phyloP scores from a whole-genome alignment of 148 eudicot genomes.

The Rhododendron kiyosumense region DNA sequence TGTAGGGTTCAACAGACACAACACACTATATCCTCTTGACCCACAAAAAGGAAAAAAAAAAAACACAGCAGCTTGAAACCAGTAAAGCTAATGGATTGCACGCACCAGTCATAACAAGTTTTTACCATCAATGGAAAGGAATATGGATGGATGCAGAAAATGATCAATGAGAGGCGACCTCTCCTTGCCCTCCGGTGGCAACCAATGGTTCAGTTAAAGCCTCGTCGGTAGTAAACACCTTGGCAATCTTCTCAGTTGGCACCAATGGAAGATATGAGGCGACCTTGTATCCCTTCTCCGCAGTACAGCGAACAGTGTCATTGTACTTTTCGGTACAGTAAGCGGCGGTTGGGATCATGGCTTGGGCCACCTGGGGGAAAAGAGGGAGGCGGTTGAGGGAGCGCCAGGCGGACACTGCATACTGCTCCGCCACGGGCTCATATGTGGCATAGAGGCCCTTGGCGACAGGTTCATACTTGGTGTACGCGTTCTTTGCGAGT shows the following conservation, averaged over 20 bases:
- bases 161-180: constrained; percentile 9
- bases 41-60: background rate
- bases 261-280: constrained; percentile 79
- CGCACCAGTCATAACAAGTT: background rate
- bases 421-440: constrained; percentile 87
- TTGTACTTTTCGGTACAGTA: constrained; percentile 80
- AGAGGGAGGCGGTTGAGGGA: constrained; percentile 76
- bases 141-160: background rate
- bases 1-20: background rate
- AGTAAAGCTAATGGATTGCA: background rate
- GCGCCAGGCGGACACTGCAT: constrained; percentile 69
- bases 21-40: background rate
- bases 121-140: background rate
- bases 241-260: constrained; percentile 76
- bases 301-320: constrained; percentile 50
- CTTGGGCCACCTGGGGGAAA: constrained; percentile 76
- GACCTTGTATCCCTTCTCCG: constrained; percentile 73
- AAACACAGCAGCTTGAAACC: background rate
- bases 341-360: constrained; percentile 67
- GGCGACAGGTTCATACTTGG: constrained; percentile 83
- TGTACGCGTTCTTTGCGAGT: constrained; percentile 58
- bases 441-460: constrained; percentile 65
- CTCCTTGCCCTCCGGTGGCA: constrained; percentile 4
- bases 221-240: constrained; percentile 39
- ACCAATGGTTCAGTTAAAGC: constrained; percentile 13